Conservation (phyloP, 179 eudicot genomes). For the Nepenthes alata region DNA sequence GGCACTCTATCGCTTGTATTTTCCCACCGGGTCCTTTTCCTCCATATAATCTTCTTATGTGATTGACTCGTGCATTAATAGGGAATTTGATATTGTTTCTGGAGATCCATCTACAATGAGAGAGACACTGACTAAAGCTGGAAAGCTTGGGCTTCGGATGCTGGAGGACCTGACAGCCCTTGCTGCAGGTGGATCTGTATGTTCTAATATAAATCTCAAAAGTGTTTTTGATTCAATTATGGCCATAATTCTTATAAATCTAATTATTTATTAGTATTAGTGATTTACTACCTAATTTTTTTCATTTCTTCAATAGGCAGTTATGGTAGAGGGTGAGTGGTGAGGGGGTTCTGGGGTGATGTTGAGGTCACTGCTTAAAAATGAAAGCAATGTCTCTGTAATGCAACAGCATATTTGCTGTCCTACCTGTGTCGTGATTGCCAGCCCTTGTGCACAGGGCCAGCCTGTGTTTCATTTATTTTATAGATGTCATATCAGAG, state of each 20-base stretch:
- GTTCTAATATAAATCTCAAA: conserved; percentile 27
- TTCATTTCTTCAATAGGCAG: no score
- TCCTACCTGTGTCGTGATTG: no score
- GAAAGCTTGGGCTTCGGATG: conserved; percentile 72
- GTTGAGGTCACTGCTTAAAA: conserved; percentile 6
- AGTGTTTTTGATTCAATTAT: no score
- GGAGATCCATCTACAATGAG: conserved; percentile 49
- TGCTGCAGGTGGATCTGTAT: conserved; percentile 99
- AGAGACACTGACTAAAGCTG: conserved; percentile 57
- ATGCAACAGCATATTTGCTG: background rate
- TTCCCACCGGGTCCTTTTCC: no score
- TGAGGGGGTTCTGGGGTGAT: background rate
- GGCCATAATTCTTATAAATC: no score
- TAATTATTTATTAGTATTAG: no score
- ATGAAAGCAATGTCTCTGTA: background rate
- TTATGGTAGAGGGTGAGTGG: no score
- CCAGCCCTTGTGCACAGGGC: no score
- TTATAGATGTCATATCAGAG: background rate
- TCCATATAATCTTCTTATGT: conserved; percentile 7
- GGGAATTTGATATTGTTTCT: conserved; percentile 48
- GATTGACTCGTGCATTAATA: conserved; percentile 14
- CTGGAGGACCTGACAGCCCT: conserved; percentile 98
- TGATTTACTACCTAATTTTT: no score
- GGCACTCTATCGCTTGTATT: no score
- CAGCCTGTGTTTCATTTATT: no score